Evolutionary conservation across 2,329 filamentous ascomycete species (phyloP).

Genomic region (Fusarium devonianum): DNA sequence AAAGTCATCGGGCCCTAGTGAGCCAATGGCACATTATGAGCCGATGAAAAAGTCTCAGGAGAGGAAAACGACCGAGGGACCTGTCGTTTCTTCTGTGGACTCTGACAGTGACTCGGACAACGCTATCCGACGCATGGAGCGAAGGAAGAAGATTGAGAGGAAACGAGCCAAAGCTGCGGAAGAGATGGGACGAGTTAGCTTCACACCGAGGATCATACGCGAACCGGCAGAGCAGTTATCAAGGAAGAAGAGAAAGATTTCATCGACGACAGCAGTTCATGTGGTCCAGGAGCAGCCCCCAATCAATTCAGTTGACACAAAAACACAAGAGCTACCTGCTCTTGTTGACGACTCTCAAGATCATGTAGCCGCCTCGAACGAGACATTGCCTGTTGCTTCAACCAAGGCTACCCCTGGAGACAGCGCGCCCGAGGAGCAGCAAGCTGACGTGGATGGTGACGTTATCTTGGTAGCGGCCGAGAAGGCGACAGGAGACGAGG

Average conservation of each 20-base stretch:
- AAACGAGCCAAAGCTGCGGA: slow-evolving; percentile 52
- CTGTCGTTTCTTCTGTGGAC: slow-evolving; percentile 35
- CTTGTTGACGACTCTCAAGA: slow-evolving; percentile 40
- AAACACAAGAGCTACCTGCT: slow-evolving; percentile 25
- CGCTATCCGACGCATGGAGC: slow-evolving; percentile 43
- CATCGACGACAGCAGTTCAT: slow-evolving; percentile 1
- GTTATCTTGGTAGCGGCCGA: slow-evolving; percentile 13
- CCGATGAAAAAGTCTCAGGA: slow-evolving; percentile 57
- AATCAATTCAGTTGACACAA: slow-evolving; percentile 1
- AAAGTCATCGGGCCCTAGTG: slow-evolving; percentile 34
- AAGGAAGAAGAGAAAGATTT: slow-evolving; percentile 41
- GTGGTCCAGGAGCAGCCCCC: not conserved
- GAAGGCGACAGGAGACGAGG: slow-evolving; percentile 40
- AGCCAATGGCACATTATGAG: slow-evolving; percentile 54
- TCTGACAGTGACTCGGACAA: slow-evolving; percentile 49
- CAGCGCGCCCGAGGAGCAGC: slow-evolving; percentile 14
- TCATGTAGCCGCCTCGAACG: slow-evolving; percentile 35
- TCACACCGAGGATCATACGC: slow-evolving; percentile 40
- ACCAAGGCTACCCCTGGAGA: slow-evolving; percentile 46
- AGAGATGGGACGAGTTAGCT: slow-evolving; percentile 52
- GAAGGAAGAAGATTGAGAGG: slow-evolving; percentile 47
- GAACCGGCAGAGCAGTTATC: slow-evolving; percentile 33
- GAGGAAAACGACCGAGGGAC: slow-evolving; percentile 43
- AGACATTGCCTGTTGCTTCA: slow-evolving; percentile 38
- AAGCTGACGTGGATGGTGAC: slow-evolving; percentile 21